Evolutionary conservation across 2,329 filamentous ascomycete species (phyloP).

Genomic region (Oidium heveae): DNA sequence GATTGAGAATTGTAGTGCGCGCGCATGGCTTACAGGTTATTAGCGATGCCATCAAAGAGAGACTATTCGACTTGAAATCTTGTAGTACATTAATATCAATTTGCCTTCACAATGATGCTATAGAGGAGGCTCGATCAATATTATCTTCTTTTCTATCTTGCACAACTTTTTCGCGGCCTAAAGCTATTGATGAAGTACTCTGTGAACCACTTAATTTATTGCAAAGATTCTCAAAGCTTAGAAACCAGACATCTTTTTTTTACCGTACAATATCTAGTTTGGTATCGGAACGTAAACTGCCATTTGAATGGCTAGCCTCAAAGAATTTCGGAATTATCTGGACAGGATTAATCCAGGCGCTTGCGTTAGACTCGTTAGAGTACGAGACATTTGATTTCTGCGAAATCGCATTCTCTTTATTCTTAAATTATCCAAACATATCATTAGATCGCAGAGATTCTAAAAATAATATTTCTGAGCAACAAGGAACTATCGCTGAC

Average conservation of each 20-base stretch:
- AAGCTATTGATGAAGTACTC: slow-evolving; percentile 10
- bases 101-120: slow-evolving; percentile 16
- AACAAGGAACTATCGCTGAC: not conserved
- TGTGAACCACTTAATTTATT: slow-evolving; percentile 15
- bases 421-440: slow-evolving; percentile 2
- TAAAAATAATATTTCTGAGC: not conserved
- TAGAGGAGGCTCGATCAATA: slow-evolving; percentile 19
- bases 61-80: slow-evolving; percentile 19
- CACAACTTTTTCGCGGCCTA: slow-evolving; percentile 16
- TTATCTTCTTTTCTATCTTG: slow-evolving; percentile 15
- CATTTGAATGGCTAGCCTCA: slow-evolving; percentile 21
- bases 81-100: slow-evolving; percentile 18
- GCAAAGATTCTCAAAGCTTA: slow-evolving; percentile 14
- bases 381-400: slow-evolving; percentile 17
- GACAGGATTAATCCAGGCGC: slow-evolving; percentile 15
- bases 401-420: slow-evolving; percentile 13
- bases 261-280: slow-evolving; percentile 17
- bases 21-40: slow-evolving; percentile 22
- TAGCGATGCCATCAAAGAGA: slow-evolving; percentile 18
- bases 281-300: slow-evolving; percentile 15
- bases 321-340: slow-evolving; percentile 18
- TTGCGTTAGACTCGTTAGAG: slow-evolving; percentile 14
- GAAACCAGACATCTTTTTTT: slow-evolving; percentile 13
- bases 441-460: not conserved
- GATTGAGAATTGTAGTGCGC: slow-evolving; percentile 20